Conservation (phyloP, 2,329 filamentous ascomycete species). For the Hymenoscyphus linearis region DNA sequence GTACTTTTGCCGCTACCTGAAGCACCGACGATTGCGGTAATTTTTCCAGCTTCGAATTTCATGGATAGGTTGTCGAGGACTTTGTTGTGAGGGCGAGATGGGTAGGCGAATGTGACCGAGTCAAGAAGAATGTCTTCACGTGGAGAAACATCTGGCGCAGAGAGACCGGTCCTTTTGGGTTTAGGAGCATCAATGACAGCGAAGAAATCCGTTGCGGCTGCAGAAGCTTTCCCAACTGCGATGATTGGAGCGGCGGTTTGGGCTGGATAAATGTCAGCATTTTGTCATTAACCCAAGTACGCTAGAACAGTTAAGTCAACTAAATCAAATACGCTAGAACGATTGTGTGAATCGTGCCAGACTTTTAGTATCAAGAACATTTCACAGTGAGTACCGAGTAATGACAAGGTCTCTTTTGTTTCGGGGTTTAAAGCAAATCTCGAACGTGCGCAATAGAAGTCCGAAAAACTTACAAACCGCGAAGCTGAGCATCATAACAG, state of each 20-base stretch:
- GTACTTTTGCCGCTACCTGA: constrained; percentile 72
- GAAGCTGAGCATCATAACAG: constrained; percentile 53
- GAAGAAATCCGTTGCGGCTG: constrained; percentile 35
- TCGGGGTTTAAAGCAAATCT: neutral
- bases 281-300: too few species aligned
- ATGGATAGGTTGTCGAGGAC: constrained; percentile 57
- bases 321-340: too few species aligned
- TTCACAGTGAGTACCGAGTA: too few species aligned
- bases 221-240: constrained; percentile 39
- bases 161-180: constrained; percentile 37
- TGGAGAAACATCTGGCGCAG: constrained; percentile 44
- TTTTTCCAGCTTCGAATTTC: constrained; percentile 56
- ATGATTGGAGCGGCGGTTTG: constrained; percentile 53
- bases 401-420: too few species aligned
- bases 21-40: constrained; percentile 68
- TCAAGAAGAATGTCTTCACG: constrained; percentile 54
- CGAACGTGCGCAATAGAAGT: neutral
- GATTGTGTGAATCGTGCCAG: too few species aligned
- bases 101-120: constrained; percentile 68
- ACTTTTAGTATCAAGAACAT: too few species aligned
- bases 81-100: constrained; percentile 57
- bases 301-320: too few species aligned
- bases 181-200: constrained; percentile 34
- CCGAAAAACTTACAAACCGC: constrained; percentile 39
- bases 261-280: constrained; percentile 8